A percentile compares a stretch with the other conserved stretches of the same genome.
phyloP scores from a whole-genome alignment of 306 rosid species.

The Lathyrus oleraceus region DNA sequence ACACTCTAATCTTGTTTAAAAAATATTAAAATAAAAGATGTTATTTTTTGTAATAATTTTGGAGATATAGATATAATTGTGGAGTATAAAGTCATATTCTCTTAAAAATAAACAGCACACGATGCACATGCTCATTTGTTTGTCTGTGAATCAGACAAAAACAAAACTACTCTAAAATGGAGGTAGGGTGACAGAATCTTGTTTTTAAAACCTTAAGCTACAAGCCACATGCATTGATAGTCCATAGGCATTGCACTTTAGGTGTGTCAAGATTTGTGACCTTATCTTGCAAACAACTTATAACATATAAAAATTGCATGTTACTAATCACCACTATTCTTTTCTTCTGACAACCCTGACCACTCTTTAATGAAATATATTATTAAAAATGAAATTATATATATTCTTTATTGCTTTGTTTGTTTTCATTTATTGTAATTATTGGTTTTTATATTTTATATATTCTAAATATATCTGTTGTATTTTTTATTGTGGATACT shows the following conservation, averaged over 20 bases:
- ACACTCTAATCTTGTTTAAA: no score
- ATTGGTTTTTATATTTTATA: no score
- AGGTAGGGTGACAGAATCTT: neutral
- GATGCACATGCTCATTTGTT: neutral
- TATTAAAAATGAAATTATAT: no score
- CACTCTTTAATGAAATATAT: neutral
- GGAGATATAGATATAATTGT: no score
- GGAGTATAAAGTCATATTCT: no score
- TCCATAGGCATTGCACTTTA: conserved; percentile 10
- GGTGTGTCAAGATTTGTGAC: neutral
- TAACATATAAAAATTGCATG: neutral
- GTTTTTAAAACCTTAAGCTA: neutral
- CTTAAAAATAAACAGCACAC: no score
- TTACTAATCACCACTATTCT: neutral
- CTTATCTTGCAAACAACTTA: neutral
- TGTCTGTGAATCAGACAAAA: neutral
- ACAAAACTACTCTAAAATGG: conserved; percentile 13
- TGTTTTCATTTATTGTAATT: no score
- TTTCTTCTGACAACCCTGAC: neutral
- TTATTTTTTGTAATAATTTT: no score
- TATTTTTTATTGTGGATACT: no score
- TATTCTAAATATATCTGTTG: no score
- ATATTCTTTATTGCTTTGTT: no score
- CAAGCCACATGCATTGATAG: conserved; percentile 27
- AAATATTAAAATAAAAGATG: no score